phyloP scores from a whole-genome alignment of 2,329 filamentous ascomycete species.

The Venturia effusa region DNA sequence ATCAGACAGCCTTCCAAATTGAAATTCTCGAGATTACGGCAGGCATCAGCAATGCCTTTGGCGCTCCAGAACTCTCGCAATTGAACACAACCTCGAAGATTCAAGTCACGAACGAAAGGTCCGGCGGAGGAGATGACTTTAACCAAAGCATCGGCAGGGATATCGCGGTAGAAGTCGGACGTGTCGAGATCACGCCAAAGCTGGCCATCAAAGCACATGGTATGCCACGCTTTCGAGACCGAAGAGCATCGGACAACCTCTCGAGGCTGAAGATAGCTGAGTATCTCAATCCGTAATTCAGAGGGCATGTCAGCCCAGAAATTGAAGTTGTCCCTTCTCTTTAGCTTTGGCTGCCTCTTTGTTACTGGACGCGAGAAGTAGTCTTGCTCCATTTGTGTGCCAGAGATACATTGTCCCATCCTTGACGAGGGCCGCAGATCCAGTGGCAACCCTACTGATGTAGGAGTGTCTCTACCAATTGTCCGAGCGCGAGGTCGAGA shows the following conservation, averaged over 20 bases:
- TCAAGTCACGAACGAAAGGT: constrained; percentile 82
- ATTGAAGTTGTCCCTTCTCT: constrained; percentile 39
- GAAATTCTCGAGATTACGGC: constrained; percentile 76
- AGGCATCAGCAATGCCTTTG: constrained; percentile 69
- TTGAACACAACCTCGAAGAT: constrained; percentile 84
- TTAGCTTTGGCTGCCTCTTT: constrained; percentile 18
- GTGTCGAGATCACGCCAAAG: constrained; percentile 78
- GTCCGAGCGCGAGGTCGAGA: constrained; percentile 42
- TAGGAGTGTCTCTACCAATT: constrained; percentile 41
- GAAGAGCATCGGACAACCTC: constrained; percentile 70
- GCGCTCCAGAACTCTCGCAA: constrained; percentile 70
- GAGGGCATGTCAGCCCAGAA: constrained; percentile 75
- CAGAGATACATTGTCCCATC: constrained; percentile 22
- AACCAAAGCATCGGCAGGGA: constrained; percentile 71
- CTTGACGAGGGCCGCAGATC: constrained; percentile 44
- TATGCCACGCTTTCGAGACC: constrained; percentile 68
- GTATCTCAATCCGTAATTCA: constrained; percentile 69
- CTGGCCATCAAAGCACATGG: constrained; percentile 87
- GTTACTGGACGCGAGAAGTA: constrained; percentile 35
- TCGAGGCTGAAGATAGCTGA: constrained; percentile 65
- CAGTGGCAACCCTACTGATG: constrained; percentile 51
- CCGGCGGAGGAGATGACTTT: constrained; percentile 78
- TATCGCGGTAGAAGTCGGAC: constrained; percentile 76
- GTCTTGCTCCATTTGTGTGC: constrained; percentile 29
- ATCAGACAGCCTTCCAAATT: constrained; percentile 85